Conservation (phyloP, 164 flowering plant genomes). For the Euptelea pleiosperma region DNA sequence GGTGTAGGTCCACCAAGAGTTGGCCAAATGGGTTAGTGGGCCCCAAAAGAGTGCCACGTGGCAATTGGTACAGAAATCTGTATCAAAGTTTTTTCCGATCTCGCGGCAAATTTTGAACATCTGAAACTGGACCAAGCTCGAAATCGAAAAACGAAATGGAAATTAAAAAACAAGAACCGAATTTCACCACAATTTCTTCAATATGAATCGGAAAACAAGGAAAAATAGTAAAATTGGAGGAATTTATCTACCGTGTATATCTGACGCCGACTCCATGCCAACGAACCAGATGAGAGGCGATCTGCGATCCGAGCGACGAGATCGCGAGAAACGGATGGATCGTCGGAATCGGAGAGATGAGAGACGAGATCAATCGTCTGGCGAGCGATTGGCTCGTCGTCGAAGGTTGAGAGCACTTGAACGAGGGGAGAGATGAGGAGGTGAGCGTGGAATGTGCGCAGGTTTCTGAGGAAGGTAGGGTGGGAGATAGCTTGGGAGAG, state of each 20-base stretch:
- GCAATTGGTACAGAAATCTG: no score
- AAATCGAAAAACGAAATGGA: no score
- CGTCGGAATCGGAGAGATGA: constrained; percentile 32
- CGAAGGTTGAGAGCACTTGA: constrained; percentile 43
- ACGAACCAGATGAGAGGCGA: constrained; percentile 38
- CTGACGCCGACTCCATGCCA: constrained; percentile 72
- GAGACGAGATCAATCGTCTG: constrained; percentile 44
- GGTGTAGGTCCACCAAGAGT: no score
- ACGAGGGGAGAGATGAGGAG: constrained; percentile 68
- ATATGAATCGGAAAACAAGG: no score
- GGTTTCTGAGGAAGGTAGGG: constrained; percentile 42
- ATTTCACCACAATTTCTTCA: no score
- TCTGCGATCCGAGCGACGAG: constrained; percentile 53
- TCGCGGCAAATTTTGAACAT: no score
- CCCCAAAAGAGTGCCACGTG: no score
- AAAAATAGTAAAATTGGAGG: background rate
- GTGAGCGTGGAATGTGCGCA: constrained; percentile 58
- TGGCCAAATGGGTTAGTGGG: no score
- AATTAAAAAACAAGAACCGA: no score
- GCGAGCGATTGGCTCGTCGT: constrained; percentile 64
- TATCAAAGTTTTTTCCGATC: no score
- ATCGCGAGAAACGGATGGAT: constrained; percentile 27
- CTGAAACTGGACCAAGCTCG: no score
- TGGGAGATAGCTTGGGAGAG: constrained; percentile 63
- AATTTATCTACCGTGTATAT: constrained; percentile 42